Conservation (phyloP, 306 rosid species). For the Cucurbita pepo region DNA sequence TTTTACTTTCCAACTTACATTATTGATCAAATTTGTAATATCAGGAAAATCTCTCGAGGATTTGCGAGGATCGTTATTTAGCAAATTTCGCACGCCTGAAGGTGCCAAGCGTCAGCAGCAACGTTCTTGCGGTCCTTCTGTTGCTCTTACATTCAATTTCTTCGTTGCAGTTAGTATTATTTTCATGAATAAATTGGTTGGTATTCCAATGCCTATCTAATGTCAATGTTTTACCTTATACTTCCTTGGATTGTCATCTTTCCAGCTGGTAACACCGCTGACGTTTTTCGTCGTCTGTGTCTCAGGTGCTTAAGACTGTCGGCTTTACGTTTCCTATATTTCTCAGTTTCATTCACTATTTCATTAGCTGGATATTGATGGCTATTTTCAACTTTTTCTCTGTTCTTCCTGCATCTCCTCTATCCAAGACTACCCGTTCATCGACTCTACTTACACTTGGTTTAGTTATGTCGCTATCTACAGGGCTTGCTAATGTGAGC, state of each 20-base stretch:
- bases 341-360: constrained; percentile 66
- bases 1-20: not conserved
- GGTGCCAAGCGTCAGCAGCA: constrained; percentile 63
- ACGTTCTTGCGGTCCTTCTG: constrained; percentile 50
- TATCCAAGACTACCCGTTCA: constrained; percentile 41
- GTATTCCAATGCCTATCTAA: constrained; percentile 16
- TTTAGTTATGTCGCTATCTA: constrained; percentile 67
- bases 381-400: constrained; percentile 48
- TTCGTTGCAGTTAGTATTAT: constrained; percentile 66
- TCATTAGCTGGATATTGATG: constrained; percentile 75
- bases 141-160: constrained; percentile 69
- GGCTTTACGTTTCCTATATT: constrained; percentile 61
- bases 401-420: constrained; percentile 57
- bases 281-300: not conserved
- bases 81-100: constrained; percentile 44
- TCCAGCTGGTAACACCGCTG: constrained; percentile 7
- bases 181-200: constrained; percentile 74
- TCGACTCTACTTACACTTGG: constrained; percentile 61
- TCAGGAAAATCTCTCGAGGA: constrained; percentile 64
- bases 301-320: constrained; percentile 68
- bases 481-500: constrained; percentile 86
- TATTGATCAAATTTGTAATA: not conserved
- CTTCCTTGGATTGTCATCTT: constrained; percentile 3
- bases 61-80: constrained; percentile 41
- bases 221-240: not conserved